Percentiles rank a stretch among this genome's conserved stretches.
Conservation (phyloP, 139 green algal genomes). For the Micractinium conductrix region DNA sequence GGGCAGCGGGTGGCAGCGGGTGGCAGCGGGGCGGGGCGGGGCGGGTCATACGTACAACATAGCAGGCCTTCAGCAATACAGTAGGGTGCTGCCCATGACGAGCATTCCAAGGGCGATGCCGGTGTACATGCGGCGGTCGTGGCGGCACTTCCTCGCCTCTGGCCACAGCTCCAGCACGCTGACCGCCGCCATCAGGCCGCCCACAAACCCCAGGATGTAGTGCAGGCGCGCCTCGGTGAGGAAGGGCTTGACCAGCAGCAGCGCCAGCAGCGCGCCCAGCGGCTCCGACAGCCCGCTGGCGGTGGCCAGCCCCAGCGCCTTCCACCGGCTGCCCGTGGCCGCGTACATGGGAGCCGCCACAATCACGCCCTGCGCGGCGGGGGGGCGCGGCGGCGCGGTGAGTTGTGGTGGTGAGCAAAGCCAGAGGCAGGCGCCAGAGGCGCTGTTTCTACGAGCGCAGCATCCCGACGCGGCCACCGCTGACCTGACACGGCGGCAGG, state of each 20-base stretch:
- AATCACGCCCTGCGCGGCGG: constrained; percentile 75
- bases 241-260: constrained; percentile 76
- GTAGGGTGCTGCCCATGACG: constrained; percentile 85
- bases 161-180: constrained; percentile 88
- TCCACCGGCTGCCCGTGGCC: constrained; percentile 76
- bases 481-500: too few species aligned
- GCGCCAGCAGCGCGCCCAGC: constrained; percentile 75
- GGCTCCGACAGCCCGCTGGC: constrained; percentile 87
- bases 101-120: constrained; percentile 66
- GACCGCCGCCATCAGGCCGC: constrained; percentile 90
- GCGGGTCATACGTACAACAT: too few species aligned
- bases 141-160: constrained; percentile 76
- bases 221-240: constrained; percentile 64
- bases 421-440: neutral
- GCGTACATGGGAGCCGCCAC: constrained; percentile 91
- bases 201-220: constrained; percentile 82
- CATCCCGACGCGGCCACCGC: too few species aligned
- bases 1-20: too few species aligned
- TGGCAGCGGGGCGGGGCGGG: too few species aligned
- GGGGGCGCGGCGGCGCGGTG: too few species aligned
- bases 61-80: constrained; percentile 15
- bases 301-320: constrained; percentile 75
- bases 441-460: neutral
- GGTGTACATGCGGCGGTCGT: constrained; percentile 61
- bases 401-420: neutral